Evolutionary conservation across 768 basidiomycete genomes (phyloP).

Genomic region (Tremella fuciformis): DNA sequence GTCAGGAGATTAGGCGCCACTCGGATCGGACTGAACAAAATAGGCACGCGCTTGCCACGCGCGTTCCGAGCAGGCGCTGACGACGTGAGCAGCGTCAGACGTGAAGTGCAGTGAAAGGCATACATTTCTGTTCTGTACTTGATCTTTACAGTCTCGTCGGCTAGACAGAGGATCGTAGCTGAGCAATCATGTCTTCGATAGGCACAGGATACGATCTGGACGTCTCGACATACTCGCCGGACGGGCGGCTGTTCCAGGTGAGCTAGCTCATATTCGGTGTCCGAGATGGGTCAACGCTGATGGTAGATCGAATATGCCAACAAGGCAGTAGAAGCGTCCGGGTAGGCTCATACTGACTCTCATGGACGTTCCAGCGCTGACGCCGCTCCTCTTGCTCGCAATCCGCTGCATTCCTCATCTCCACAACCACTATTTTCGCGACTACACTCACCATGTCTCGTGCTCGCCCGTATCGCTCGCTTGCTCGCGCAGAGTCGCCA

Average conservation of each 20-base stretch:
- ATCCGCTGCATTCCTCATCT: neutral
- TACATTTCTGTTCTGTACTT: no score
- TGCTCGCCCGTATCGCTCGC: neutral
- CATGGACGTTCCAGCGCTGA: neutral
- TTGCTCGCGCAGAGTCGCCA: conserved; percentile 70
- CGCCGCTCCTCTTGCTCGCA: neutral
- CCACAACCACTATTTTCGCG: neutral
- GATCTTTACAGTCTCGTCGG: no score
- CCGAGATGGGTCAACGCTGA: conserved; percentile 10
- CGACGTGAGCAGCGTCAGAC: no score
- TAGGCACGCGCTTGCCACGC: no score
- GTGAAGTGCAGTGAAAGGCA: no score
- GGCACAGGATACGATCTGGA: conserved; percentile 92
- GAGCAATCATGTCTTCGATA: conserved; percentile 79
- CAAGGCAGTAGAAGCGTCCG: conserved; percentile 98
- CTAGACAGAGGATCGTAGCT: no score
- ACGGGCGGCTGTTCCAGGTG: conserved; percentile 98
- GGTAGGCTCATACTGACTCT: conserved; percentile 57
- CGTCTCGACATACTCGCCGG: conserved; percentile 60
- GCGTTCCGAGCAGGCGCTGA: no score
- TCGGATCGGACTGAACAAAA: no score
- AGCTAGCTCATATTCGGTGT: conserved; percentile 21
- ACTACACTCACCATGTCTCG: neutral
- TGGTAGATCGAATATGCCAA: conserved; percentile 90
- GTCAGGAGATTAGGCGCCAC: no score